A percentile compares a stretch with the other conserved stretches of the same genome.
Conservation (phyloP, 2,329 filamentous ascomycete species). For the Fusarium transvaalense region DNA sequence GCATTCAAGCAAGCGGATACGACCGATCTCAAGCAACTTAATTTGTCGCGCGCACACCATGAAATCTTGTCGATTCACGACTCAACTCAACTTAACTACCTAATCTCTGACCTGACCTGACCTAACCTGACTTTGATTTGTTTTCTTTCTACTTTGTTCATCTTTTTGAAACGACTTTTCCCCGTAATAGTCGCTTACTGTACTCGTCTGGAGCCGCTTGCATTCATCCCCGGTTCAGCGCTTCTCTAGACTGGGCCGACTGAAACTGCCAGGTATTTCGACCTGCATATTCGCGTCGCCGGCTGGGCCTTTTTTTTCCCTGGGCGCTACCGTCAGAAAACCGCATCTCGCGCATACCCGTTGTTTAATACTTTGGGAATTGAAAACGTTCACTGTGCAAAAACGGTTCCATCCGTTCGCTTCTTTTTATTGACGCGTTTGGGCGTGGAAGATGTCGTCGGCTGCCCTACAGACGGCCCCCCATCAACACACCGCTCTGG, state of each 20-base stretch:
- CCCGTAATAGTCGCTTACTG: conserved; percentile 30
- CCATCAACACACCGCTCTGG: conserved; percentile 65
- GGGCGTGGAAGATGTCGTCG: conserved; percentile 59
- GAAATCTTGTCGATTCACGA: conserved; percentile 55
- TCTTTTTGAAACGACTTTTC: conserved; percentile 36
- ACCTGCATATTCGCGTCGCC: conserved; percentile 48
- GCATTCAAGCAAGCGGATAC: conserved; percentile 39
- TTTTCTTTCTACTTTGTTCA: conserved; percentile 4
- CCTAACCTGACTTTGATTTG: background rate
- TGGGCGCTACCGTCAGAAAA: conserved; percentile 36
- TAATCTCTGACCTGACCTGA: background rate
- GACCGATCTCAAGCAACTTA: conserved; percentile 50
- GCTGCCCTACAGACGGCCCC: conserved; percentile 72
- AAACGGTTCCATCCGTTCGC: conserved; percentile 20
- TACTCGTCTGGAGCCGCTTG: conserved; percentile 38
- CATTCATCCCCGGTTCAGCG: conserved; percentile 40
- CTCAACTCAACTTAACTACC: conserved; percentile 1
- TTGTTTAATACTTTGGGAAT: conserved; percentile 14
- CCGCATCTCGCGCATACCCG: conserved; percentile 22
- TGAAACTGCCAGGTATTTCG: conserved; percentile 50
- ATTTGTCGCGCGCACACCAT: conserved; percentile 57
- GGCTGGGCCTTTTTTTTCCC: conserved; percentile 39
- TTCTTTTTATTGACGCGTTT: conserved; percentile 42
- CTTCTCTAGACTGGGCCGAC: conserved; percentile 37
- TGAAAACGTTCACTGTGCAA: conserved; percentile 9